Base-by-base conservation (phyloP, 352 stramenopile genomes). In the Globisporangium uncinulatum region DNA sequence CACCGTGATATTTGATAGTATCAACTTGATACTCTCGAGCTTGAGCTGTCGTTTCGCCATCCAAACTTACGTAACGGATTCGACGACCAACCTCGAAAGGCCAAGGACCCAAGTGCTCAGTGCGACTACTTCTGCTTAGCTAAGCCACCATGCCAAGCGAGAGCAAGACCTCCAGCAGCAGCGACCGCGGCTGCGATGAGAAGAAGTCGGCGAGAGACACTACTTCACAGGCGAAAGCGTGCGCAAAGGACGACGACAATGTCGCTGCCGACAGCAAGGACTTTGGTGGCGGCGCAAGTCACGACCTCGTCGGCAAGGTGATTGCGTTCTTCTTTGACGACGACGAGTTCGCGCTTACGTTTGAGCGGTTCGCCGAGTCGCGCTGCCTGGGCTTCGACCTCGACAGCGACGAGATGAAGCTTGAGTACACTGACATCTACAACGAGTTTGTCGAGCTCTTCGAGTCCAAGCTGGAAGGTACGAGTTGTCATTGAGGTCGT, bases 391-490 rank as follows among this genome's bases (percentile, higher is more conserved):
- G 67, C 13, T 91, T 91, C 47, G 81, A 91, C 44, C 54, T 84
- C n/a, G 66, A 87, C 19, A 74, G 62, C 36, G 81, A 91, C 14
- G 81, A 91, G 58, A 91, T 91, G 81, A 87, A 89, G 52, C 75
- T 92, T 51, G 75, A 89, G 81, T 91, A 91, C 63, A 89, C 81
- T 21, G 76, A 86, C n/a, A 73, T 91, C 45, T 91, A 91, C 73
- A 87, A 87, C 57, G 46, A 82, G 32, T 91, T 91, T 59, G 71
- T 81, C 37, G 71, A 70, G 32, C 73, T 91, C 15, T 91, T 91
- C 52, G 81, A 91, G 47, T 61, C 65, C 54, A 89, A 91, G 48
- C 70, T 91, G n/a, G 76, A 89, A 88, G 76, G 81, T 87, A 64
- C 31, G n/a, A 29, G 4, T 1, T 29, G 24, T 1, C 24, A 29